Evolutionary conservation across 2,329 filamentous ascomycete species (phyloP), one percentile per base, ranked within the genome.

Genomic region (Graphilbum fragrans): DNA sequence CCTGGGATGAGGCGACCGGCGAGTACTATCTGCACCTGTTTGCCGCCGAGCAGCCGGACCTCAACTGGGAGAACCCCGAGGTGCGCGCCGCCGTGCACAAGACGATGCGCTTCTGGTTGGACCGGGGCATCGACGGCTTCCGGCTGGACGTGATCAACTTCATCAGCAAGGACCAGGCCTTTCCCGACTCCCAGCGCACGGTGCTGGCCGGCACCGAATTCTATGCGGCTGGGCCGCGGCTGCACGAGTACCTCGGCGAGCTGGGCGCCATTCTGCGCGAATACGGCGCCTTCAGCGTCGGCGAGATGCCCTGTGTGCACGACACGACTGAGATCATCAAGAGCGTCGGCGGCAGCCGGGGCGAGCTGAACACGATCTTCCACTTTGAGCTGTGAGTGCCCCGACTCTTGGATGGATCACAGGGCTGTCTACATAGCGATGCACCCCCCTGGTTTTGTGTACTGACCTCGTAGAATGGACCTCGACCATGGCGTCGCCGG

Each of bases 1-100:
- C 77, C 45, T 88, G 74, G 62, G 82, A 87, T 50, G 75, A 82
- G 48, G 55, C 60, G 16, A 84, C 81, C 0, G 66, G 69, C 34
- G 79, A 88, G 58, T 88, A 85, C 57, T 88, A 85, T 53, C 72
- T 88, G 0, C 77, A 82, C 47, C 68, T 92, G 8, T 92, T 86
- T 55, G 77, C 80, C 11, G 71, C 25, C 17, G 38, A 44, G 31
- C 42, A 44, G 54, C 84, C 85, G 0, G 86, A 92, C 50, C 67
- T 92, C 17, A 92, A 92, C 59, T 92, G 83, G 83, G 81, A 88
- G 53, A 82, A 81, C 43, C 66, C 68, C 0, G 73, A 72, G 7
- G 74, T 81, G 1, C 70, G 82, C 16, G 63, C 73, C 36, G 83
- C 82, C 2, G 76, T 88, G 3, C 82, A 86, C 55, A 68, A 78